Base-by-base conservation (phyloP, 495 filamentous ascomycete genomes). In the Mytilinidion resinicola region DNA sequence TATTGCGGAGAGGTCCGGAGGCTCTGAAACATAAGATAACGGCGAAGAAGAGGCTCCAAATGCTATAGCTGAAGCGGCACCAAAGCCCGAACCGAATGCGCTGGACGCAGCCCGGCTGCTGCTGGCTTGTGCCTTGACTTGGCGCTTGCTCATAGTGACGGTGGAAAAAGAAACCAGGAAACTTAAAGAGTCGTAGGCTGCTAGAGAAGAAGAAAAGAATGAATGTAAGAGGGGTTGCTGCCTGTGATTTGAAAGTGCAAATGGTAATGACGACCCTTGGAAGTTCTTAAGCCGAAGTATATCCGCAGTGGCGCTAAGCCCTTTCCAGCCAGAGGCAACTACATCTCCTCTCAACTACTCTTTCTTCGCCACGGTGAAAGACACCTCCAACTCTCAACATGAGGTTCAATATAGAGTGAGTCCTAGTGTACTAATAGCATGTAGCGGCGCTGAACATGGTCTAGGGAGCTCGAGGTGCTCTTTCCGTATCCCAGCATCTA, bases 401-500 rank as follows among this genome's bases (percentile, higher is more conserved):
- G 93, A 93, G 87, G 81, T 97, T 97, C 80, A 88, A 90, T 65
- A 97, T 97, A 65, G 93, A 95, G 85, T 89, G 80, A 60, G 80
- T 70, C 15, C 14, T 7, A 21, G 44, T 33, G 41, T 37, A 5
- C 42, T 17, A 30, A 50, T n/a, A 38, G 35, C 49, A 53, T 36
- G 0, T 63, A 56, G 37, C 65, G 35, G 61, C 42, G 14, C 38
- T 65, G 43, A 64, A 51, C 17, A 56, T 41, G 11, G 52, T 65
- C 25, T 63, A 95, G 89, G 73, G 91, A 96, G 62, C 82, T 99
- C 48, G 88, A 89, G 49, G 85, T 99, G 59, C 84, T 99, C 64
- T 99, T 97, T 68, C 93, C 93, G 39, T 99, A 99, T 70, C 93
- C 93, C 55, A 82, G 90, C 59, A 96, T 97, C 68, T 97, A 97